Evolutionary conservation across 2,329 filamentous ascomycete genomes (phyloP).

Genomic region (Scedosporium aurantiacum): DNA sequence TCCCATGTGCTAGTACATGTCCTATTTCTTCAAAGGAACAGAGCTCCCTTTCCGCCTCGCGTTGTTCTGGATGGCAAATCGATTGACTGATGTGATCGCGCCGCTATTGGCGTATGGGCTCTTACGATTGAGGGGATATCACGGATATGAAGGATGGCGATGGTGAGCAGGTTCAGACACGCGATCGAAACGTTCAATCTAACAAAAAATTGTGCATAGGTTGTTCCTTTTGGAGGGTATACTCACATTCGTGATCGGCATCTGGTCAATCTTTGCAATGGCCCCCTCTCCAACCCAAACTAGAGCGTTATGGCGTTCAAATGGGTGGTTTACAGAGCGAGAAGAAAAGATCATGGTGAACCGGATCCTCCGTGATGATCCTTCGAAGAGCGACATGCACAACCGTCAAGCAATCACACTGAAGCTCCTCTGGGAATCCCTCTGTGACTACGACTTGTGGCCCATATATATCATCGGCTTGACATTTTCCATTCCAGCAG

Average conservation of each 20-base stretch:
- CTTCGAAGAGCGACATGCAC: constrained; percentile 42
- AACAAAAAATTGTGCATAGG: not conserved
- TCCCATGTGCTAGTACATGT: constrained; percentile 10
- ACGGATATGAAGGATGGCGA: constrained; percentile 15
- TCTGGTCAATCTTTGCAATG: constrained; percentile 21
- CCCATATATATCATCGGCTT: constrained; percentile 31
- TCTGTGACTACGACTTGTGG: constrained; percentile 45
- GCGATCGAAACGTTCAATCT: not conserved
- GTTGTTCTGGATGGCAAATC: constrained; percentile 16
- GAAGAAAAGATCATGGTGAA: constrained; percentile 50
- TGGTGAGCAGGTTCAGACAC: constrained; percentile 9
- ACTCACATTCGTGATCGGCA: constrained; percentile 11
- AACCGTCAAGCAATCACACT: constrained; percentile 40
- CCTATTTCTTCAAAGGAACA: constrained; percentile 17
- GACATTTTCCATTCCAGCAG: constrained; percentile 13
- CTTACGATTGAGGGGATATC: constrained; percentile 16
- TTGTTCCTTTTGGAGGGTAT: constrained; percentile 14
- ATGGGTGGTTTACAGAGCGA: constrained; percentile 45
- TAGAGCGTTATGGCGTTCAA: constrained; percentile 32
- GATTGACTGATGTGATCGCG: constrained; percentile 16
- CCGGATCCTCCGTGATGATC: constrained; percentile 39
- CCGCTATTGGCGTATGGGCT: constrained; percentile 18
- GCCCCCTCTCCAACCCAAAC: constrained; percentile 24
- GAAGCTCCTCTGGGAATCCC: constrained; percentile 30
- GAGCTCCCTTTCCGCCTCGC: constrained; percentile 17